These are phyloP conservation scores for Solanum chiquidenum DNA, from an alignment of 257 asterid genomes.

Conservation along the genomic window DNA sequence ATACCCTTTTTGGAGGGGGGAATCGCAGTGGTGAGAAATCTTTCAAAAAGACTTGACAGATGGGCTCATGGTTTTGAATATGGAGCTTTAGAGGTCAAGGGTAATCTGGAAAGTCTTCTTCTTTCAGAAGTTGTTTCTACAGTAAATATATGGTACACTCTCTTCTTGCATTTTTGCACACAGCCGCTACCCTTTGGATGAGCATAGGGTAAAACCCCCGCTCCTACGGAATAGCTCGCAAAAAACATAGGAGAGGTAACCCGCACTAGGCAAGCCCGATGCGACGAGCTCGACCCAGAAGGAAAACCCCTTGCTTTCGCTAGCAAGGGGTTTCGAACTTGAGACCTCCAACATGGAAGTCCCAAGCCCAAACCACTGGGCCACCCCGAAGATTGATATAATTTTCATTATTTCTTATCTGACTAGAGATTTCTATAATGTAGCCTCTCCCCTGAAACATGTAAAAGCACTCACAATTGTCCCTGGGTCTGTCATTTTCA, in stretches of 20 bases:
- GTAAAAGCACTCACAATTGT: conserved; percentile 16
- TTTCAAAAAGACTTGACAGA: conserved; percentile 54
- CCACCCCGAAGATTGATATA: not conserved
- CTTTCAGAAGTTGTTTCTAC: conserved; percentile 62
- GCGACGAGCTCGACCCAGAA: too few relatives aligned
- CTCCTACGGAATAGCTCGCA: too few relatives aligned
- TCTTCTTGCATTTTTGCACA: not conserved
- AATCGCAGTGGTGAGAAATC: conserved; percentile 44
- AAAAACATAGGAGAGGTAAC: too few relatives aligned
- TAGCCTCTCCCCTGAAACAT: conserved; percentile 35
- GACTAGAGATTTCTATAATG: not conserved
- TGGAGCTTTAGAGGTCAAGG: conserved; percentile 77
- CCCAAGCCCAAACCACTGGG: too few relatives aligned
- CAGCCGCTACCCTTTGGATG: too few relatives aligned
- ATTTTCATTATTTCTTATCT: conserved; percentile 10
- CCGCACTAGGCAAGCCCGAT: too few relatives aligned
- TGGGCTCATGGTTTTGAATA: conserved; percentile 58
- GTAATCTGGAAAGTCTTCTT: conserved; percentile 52
- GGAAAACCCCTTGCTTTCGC: too few relatives aligned
- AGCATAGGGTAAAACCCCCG: too few relatives aligned
- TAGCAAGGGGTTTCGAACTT: too few relatives aligned
- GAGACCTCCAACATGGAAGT: too few relatives aligned
- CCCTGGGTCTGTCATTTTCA: conserved; percentile 80
- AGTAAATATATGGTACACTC: conserved; percentile 45
- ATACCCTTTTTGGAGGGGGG: conserved; percentile 40